These are phyloP conservation scores for Pythium guiyangense DNA, from an alignment of 352 stramenopile genomes.

Conservation along the genomic window DNA sequence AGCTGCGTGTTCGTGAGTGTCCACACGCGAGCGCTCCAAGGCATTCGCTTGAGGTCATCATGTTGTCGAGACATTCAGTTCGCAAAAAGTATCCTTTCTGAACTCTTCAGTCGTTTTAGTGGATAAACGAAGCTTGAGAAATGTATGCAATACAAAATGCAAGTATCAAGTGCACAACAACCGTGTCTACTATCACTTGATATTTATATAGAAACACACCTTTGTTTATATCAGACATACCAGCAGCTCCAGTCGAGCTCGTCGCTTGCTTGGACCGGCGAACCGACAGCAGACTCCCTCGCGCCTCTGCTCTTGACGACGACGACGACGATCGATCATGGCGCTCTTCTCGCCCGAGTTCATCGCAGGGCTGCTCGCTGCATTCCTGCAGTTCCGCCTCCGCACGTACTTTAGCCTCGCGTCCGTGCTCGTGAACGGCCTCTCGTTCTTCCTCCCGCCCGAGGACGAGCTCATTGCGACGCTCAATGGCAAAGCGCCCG, in stretches of 20 bases:
- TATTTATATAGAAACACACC: too few relatives aligned
- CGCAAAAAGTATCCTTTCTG: too few relatives aligned
- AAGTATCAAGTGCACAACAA: too few relatives aligned
- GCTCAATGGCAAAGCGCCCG: slow-evolving; percentile 41
- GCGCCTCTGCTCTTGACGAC: neutral
- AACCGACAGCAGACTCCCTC: neutral
- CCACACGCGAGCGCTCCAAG: too few relatives aligned
- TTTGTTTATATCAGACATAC: neutral
- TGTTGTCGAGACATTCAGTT: too few relatives aligned
- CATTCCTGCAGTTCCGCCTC: slow-evolving; percentile 69
- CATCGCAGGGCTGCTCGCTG: slow-evolving; percentile 58
- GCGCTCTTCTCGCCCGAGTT: slow-evolving; percentile 74
- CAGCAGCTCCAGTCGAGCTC: neutral
- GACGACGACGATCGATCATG: slow-evolving; percentile 23
- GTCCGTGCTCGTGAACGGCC: slow-evolving; percentile 46
- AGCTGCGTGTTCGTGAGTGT: too few relatives aligned
- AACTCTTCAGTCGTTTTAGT: too few relatives aligned
- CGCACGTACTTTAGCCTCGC: slow-evolving; percentile 54
- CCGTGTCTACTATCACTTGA: too few relatives aligned
- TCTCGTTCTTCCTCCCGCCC: slow-evolving; percentile 75
- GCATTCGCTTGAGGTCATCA: too few relatives aligned
- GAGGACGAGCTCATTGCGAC: slow-evolving; percentile 65
- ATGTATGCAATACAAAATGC: too few relatives aligned
- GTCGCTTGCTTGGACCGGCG: neutral
- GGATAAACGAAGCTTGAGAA: too few relatives aligned